Conservation (phyloP, 2,329 filamentous ascomycete genomes). For the Aureobasidium pullulans region DNA sequence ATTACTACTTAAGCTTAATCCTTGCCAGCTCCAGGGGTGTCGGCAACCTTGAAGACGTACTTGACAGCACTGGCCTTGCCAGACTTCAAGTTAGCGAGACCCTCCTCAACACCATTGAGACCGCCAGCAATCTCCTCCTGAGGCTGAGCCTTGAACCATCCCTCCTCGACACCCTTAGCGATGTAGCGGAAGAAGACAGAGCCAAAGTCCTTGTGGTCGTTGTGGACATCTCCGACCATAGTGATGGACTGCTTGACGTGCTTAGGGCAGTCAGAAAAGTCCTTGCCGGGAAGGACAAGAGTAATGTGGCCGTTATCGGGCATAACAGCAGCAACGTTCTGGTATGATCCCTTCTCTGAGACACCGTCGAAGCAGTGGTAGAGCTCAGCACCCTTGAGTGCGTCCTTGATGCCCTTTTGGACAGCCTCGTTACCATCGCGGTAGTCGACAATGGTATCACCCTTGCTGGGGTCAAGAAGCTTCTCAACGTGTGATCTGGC, state of each 20-base stretch:
- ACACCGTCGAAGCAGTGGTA: conserved; percentile 53
- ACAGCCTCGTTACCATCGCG: conserved; percentile 48
- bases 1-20: not conserved
- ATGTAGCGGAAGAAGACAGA: conserved; percentile 28
- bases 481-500: conserved; percentile 30
- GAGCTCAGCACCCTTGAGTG: conserved; percentile 37
- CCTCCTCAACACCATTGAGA: conserved; percentile 23
- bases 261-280: conserved; percentile 36
- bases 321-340: conserved; percentile 41
- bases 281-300: conserved; percentile 33
- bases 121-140: conserved; percentile 26
- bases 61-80: conserved; percentile 27
- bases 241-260: conserved; percentile 33
- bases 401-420: conserved; percentile 37
- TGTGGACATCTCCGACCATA: conserved; percentile 27
- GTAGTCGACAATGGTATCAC: conserved; percentile 45
- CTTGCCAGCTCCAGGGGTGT: conserved; percentile 20
- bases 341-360: conserved; percentile 41
- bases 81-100: conserved; percentile 23
- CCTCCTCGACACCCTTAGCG: conserved; percentile 27
- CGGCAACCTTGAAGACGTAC: conserved; percentile 26
- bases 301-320: conserved; percentile 32
- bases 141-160: conserved; percentile 30
- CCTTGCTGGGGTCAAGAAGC: conserved; percentile 32
- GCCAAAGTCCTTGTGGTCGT: conserved; percentile 29